Conservation (phyloP, 768 basidiomycete species). For the Termitomyces sp. region DNA sequence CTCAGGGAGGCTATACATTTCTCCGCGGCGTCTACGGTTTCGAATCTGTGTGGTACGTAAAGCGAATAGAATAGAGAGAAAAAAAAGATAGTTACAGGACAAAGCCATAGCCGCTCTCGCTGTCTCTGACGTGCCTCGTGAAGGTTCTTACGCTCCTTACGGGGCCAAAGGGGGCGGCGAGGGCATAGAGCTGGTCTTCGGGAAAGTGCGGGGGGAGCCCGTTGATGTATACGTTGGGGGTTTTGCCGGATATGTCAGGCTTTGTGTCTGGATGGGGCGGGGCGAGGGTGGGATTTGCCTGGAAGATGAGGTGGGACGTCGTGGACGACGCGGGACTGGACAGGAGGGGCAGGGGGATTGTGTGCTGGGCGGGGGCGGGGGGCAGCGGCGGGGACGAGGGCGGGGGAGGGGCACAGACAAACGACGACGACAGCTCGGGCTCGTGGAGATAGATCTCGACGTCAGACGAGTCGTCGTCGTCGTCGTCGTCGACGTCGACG, state of each 20-base stretch:
- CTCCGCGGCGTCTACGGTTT: constrained; percentile 60
- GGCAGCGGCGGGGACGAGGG: constrained; percentile 19
- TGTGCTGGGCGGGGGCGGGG: constrained; percentile 24
- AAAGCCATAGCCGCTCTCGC: constrained; percentile 70
- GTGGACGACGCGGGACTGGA: constrained; percentile 12
- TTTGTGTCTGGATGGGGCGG: background rate
- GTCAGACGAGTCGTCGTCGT: constrained; percentile 16
- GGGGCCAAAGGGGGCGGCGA: constrained; percentile 66
- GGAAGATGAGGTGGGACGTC: too few relatives aligned
- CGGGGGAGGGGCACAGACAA: constrained; percentile 10
- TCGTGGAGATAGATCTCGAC: constrained; percentile 32
- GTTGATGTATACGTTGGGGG: constrained; percentile 86
- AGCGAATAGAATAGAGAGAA: background rate
- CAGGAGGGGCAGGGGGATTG: constrained; percentile 27
- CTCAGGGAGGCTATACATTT: constrained; percentile 68
- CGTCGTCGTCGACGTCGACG: constrained; percentile 7
- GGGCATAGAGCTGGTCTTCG: constrained; percentile 71
- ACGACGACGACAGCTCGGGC: constrained; percentile 22
- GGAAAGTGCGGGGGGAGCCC: constrained; percentile 80
- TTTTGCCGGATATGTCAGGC: constrained; percentile 26
- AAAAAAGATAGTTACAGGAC: constrained; percentile 42
- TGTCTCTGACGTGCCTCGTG: constrained; percentile 75
- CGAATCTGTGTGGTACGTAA: constrained; percentile 43
- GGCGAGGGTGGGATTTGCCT: too few relatives aligned
- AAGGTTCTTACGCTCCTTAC: constrained; percentile 80